phyloP scores from a whole-genome alignment of 768 basidiomycete genomes.

The Melanogaster broomeanus region DNA sequence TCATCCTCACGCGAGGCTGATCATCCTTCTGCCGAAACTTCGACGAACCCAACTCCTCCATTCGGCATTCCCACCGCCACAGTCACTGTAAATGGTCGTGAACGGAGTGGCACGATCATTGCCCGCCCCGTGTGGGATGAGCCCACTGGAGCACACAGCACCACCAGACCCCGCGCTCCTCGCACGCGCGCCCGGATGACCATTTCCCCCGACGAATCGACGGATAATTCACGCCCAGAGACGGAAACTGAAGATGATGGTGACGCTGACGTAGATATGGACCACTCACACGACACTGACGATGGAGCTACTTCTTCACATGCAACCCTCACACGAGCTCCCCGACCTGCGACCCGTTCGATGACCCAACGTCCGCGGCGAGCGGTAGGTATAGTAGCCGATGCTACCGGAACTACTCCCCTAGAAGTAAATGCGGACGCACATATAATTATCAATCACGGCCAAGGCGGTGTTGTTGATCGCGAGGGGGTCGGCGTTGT shows the following conservation, averaged over 20 bases:
- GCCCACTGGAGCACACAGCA: constrained; percentile 17
- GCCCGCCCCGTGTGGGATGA: constrained; percentile 65
- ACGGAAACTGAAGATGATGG: constrained; percentile 82
- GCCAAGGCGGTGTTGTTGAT: constrained; percentile 39
- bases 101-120: constrained; percentile 76
- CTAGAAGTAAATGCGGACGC: constrained; percentile 47
- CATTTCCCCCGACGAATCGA: constrained; percentile 44
- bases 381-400: constrained; percentile 50
- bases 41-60: constrained; percentile 59
- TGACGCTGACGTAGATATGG: constrained; percentile 56
- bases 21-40: constrained; percentile 64
- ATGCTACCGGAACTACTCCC: constrained; percentile 34
- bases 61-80: constrained; percentile 61
- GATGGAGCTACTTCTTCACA: constrained; percentile 27
- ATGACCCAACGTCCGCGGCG: constrained; percentile 40
- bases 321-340: constrained; percentile 34
- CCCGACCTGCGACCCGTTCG: constrained; percentile 27
- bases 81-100: constrained; percentile 60
- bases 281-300: constrained; percentile 37
- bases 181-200: constrained; percentile 32
- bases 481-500: constrained; percentile 42
- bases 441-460: constrained; percentile 54
- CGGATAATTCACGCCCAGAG: constrained; percentile 60
- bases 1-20: constrained; percentile 46
- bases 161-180: constrained; percentile 31